phyloP scores from a whole-genome alignment of 148 eudicot species.

The Gaultheria prostrata region DNA sequence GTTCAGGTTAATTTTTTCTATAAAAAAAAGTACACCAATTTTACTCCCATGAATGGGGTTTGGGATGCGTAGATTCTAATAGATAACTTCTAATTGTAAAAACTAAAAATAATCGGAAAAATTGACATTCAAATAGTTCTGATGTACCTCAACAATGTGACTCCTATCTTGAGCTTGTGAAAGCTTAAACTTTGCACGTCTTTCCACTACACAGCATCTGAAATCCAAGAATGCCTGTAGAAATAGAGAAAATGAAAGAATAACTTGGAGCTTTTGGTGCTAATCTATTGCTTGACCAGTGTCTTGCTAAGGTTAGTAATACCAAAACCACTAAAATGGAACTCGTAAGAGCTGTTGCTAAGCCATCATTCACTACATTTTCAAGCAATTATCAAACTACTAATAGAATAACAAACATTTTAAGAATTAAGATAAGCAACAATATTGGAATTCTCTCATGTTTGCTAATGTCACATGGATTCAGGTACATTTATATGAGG shows the following conservation, averaged over 20 bases:
- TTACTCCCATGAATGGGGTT: not conserved
- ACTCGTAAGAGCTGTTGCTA: not conserved
- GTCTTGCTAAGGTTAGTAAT: not conserved
- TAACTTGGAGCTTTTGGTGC: not conserved
- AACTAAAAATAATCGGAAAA: not conserved
- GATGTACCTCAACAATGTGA: conserved; percentile 82
- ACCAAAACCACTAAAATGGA: not conserved
- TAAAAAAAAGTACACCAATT: not conserved
- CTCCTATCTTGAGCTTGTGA: conserved; percentile 75
- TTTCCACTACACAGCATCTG: conserved; percentile 80
- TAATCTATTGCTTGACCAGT: not conserved
- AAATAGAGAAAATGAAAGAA: conserved; percentile 2
- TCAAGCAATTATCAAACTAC: not conserved
- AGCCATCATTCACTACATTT: not conserved
- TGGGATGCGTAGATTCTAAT: not conserved
- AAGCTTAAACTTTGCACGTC: conserved; percentile 80
- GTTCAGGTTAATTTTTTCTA: not conserved
- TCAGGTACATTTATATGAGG: not conserved
- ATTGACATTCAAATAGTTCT: not conserved
- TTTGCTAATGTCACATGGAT: not conserved
- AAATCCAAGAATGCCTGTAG: conserved; percentile 90
- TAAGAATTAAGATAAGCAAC: not conserved
- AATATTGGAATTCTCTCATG: not conserved
- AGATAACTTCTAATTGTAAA: not conserved
- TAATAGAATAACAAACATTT: not conserved